These are phyloP conservation scores for Auricularia auricula-judae DNA, from an alignment of 768 basidiomycete genomes.

Conservation along the genomic window DNA sequence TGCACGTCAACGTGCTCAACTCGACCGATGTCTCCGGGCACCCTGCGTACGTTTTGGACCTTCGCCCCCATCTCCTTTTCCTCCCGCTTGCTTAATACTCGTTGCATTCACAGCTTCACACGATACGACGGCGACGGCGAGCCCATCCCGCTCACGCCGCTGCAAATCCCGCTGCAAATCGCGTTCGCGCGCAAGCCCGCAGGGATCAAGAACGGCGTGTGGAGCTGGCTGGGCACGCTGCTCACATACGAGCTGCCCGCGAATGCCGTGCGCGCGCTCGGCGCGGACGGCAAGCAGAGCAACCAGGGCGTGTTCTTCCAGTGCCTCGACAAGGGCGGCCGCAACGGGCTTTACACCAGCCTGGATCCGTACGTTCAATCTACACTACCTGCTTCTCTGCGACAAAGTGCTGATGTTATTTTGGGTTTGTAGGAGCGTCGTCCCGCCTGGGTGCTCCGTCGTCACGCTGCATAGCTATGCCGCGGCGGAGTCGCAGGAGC, in stretches of 20 bases:
- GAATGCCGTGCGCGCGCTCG: neutral
- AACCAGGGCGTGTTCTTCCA: slow-evolving; percentile 1
- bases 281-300: neutral
- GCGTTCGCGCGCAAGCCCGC: neutral
- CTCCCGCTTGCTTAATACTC: neutral
- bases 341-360: neutral
- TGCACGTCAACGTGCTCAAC: slow-evolving; percentile 1
- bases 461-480: neutral
- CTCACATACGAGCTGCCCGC: neutral
- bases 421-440: neutral
- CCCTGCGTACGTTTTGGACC: neutral
- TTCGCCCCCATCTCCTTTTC: neutral
- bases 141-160: neutral
- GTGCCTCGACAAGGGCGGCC: neutral
- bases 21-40: neutral
- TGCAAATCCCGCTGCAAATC: neutral
- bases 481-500: neutral
- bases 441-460: neutral
- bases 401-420: neutral
- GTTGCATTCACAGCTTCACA: neutral
- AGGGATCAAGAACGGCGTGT: neutral
- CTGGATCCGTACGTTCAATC: neutral
- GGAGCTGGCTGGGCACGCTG: neutral
- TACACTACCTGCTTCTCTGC: too few relatives aligned
- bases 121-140: neutral